Base-by-base conservation (phyloP, 2,329 filamentous ascomycete genomes). In the Exophiala spinifera region DNA sequence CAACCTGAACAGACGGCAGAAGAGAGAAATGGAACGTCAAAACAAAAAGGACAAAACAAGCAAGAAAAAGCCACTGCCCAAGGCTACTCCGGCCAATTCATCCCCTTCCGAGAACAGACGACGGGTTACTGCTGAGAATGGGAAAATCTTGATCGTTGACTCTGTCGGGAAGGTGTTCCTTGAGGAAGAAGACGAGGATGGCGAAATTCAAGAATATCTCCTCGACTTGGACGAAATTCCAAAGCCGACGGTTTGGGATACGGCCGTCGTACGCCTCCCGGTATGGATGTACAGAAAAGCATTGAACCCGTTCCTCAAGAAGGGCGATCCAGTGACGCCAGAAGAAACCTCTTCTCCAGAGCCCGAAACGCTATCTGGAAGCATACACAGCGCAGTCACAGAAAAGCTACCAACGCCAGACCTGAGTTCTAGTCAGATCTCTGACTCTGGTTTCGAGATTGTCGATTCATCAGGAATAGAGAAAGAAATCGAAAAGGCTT, bases 71-170 rank as follows among this genome's bases (percentile, higher is more conserved):
- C 82, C 83, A 53, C 72, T 74, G 23, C 42, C 42, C 17, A 76
- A 73, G 60, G 66, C 60, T 5, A 46, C 55, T 21, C 46, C 58
- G 20, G 59, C 73, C 59, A 68, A 70, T 75, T 25, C 78, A 50
- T 83, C 84, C 10, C 83, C 89, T 1, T 81, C 85, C 34, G 91
- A 91, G 17, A 79, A 87, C 31, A 89, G 89, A 74, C 95, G 92
- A 79, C 82, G 89, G 33, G 89, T 97, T 14, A 83, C 91, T 21
- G 92, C 91, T 2, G 88, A 96, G 77, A 99, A 99, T 65, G 94
- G 94, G 63, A 99, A 97, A 77, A 80, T 95, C 1, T 77, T 99
- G 34, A 86, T 99, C 52, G 94, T 99, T 3, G 92, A 99, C 72
- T 89, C 89, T 0, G 77, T 87, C 8, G 94, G 94, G 23, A 91